These are phyloP conservation scores for Malassezia equina DNA, from an alignment of 1,284 basidiomycete species.

Conservation along the genomic window DNA sequence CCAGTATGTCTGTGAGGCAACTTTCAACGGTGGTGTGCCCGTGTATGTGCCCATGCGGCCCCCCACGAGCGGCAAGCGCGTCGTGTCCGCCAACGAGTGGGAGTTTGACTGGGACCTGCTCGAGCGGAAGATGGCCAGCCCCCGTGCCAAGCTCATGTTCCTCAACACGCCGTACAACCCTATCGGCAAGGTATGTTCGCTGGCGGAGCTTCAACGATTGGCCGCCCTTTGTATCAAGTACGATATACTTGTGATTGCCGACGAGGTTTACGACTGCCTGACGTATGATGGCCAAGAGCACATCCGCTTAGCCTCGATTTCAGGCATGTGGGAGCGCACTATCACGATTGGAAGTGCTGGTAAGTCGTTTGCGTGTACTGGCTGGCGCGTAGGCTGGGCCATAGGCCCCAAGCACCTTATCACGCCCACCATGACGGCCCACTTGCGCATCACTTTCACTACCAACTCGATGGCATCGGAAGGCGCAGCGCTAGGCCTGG, in stretches of 20 bases:
- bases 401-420: constrained; percentile 78
- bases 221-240: constrained; percentile 79
- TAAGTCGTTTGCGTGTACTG: constrained; percentile 85
- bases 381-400: constrained; percentile 95
- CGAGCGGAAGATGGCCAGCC: constrained; percentile 68
- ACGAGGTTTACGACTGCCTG: constrained; percentile 88
- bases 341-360: constrained; percentile 71
- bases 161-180: constrained; percentile 65
- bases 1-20: constrained; percentile 62
- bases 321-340: constrained; percentile 90
- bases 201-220: constrained; percentile 69
- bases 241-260: constrained; percentile 83
- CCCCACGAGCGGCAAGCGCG: constrained; percentile 49
- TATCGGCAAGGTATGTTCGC: constrained; percentile 70
- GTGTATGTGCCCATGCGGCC: constrained; percentile 92
- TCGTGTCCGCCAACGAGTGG: constrained; percentile 46
- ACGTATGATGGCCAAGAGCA: constrained; percentile 81
- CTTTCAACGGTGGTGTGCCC: constrained; percentile 60
- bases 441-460: constrained; percentile 88
- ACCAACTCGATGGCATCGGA: constrained; percentile 77
- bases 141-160: constrained; percentile 65
- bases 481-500: constrained; percentile 54
- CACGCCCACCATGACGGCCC: constrained; percentile 73
- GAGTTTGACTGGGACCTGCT: constrained; percentile 57
- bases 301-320: constrained; percentile 67